Conservation (phyloP, 2,329 filamentous ascomycete species). For the Ceratocystis lukuohia region DNA sequence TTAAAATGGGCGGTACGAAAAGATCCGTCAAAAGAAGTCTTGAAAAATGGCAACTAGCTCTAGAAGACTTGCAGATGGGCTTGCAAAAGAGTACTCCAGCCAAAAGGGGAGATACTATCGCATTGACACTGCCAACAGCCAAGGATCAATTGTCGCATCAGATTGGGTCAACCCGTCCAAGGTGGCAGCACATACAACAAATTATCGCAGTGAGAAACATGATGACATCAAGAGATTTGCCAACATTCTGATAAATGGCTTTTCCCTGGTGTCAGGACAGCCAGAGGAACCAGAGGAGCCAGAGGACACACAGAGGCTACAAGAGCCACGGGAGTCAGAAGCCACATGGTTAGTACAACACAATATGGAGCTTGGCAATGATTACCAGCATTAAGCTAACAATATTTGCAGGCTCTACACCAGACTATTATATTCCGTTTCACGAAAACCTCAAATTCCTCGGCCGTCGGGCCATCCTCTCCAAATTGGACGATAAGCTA, state of each 20-base stretch:
- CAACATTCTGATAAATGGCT: neutral
- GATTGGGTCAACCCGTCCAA: constrained; percentile 23
- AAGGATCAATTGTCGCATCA: constrained; percentile 22
- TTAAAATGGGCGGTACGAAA: constrained; percentile 19
- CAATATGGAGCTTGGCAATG: too few relatives aligned
- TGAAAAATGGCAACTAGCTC: neutral
- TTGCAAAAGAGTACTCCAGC: constrained; percentile 20
- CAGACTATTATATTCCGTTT: neutral
- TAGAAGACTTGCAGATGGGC: neutral
- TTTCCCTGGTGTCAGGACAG: neutral
- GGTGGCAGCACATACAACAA: constrained; percentile 22
- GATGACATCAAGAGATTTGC: neutral
- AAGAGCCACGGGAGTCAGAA: too few relatives aligned
- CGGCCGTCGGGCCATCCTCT: neutral
- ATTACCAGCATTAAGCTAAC: neutral
- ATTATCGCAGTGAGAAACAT: constrained; percentile 20
- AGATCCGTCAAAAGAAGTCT: neutral
- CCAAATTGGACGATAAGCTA: neutral
- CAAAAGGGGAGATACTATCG: constrained; percentile 21
- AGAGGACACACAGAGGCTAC: too few relatives aligned
- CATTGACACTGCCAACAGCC: constrained; percentile 24
- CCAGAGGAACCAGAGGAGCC: neutral
- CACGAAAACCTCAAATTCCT: neutral
- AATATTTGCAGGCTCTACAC: neutral
- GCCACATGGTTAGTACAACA: too few relatives aligned